Evolutionary conservation across 345 rosid species (phyloP).

Genomic region (Syzygium jambos): DNA sequence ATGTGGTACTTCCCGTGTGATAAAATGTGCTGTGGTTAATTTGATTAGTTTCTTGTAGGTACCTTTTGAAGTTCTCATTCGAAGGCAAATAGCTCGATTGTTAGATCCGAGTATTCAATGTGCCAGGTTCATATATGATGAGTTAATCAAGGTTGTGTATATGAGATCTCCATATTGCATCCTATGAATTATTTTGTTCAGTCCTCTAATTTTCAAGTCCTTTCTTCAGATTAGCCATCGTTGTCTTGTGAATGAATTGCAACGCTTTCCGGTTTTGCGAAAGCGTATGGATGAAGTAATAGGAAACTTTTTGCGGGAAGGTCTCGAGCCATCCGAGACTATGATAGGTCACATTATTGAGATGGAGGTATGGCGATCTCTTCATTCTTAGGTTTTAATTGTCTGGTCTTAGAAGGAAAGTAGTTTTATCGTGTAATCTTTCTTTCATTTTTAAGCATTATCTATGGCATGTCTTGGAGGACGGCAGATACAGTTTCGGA

Average conservation of each 20-base stretch:
- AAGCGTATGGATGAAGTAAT: constrained; percentile 95
- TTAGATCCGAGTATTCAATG: constrained; percentile 97
- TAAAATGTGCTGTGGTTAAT: neutral
- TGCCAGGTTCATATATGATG: constrained; percentile 92
- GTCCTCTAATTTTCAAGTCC: neutral
- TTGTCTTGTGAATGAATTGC: constrained; percentile 64
- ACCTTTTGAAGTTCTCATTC: constrained; percentile 64
- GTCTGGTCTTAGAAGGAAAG: neutral
- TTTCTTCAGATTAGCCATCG: constrained; percentile 75
- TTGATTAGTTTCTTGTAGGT: neutral
- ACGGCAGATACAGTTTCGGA: neutral
- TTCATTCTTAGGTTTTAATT: neutral
- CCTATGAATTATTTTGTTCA: neutral
- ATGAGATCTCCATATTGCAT: neutral
- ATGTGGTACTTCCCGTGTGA: neutral
- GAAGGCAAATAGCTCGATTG: constrained; percentile 86
- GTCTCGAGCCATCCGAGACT: constrained; percentile 87
- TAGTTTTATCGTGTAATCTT: neutral
- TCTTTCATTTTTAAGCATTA: neutral
- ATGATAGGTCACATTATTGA: constrained; percentile 90
- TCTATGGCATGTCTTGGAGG: neutral
- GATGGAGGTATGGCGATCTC: constrained; percentile 58
- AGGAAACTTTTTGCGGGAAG: constrained; percentile 73
- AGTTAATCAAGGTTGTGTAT: constrained; percentile 60
- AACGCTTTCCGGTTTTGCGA: constrained; percentile 80